Evolutionary conservation across 2,329 filamentous ascomycete species (phyloP).

Genomic region (Fonsecaea nubica): DNA sequence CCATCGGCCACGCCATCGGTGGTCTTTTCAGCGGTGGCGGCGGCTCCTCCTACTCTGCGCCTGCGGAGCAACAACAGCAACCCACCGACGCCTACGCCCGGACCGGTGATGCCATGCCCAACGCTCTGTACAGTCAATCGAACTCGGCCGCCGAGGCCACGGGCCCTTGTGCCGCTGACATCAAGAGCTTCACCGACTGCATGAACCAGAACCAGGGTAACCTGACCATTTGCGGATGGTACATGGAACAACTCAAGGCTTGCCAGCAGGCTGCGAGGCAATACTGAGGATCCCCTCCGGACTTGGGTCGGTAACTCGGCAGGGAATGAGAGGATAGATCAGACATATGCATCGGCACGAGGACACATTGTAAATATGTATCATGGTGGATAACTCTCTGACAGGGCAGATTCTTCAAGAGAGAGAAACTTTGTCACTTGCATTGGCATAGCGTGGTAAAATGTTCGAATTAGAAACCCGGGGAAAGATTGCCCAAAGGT

Average conservation of each 20-base stretch:
- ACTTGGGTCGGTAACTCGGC: background rate
- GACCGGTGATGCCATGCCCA: slow-evolving; percentile 51
- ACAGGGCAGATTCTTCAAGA: background rate
- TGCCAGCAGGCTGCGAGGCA: slow-evolving; percentile 78
- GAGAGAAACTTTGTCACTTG: slow-evolving; percentile 6
- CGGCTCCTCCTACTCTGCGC: slow-evolving; percentile 54
- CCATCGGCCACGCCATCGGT: slow-evolving; percentile 92
- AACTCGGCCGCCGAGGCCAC: slow-evolving; percentile 51
- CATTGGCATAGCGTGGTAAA: slow-evolving; percentile 11
- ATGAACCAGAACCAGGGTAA: slow-evolving; percentile 95
- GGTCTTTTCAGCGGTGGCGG: slow-evolving; percentile 79
- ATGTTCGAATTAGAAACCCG: slow-evolving; percentile 1
- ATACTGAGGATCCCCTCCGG: slow-evolving; percentile 57
- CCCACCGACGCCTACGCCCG: slow-evolving; percentile 51
- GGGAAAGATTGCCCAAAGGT: background rate
- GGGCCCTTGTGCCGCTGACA: slow-evolving; percentile 76
- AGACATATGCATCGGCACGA: background rate
- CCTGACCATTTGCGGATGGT: slow-evolving; percentile 97
- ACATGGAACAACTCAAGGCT: slow-evolving; percentile 94
- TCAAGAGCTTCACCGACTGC: slow-evolving; percentile 88
- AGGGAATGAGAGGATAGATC: background rate
- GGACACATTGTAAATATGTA: background rate
- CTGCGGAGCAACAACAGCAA: slow-evolving; percentile 58
- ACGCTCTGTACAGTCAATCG: slow-evolving; percentile 50
- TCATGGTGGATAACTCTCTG: background rate